phyloP scores from a whole-genome alignment of 1,139 yeast genomes.

The Nadsonia starkeyi-henricii region DNA sequence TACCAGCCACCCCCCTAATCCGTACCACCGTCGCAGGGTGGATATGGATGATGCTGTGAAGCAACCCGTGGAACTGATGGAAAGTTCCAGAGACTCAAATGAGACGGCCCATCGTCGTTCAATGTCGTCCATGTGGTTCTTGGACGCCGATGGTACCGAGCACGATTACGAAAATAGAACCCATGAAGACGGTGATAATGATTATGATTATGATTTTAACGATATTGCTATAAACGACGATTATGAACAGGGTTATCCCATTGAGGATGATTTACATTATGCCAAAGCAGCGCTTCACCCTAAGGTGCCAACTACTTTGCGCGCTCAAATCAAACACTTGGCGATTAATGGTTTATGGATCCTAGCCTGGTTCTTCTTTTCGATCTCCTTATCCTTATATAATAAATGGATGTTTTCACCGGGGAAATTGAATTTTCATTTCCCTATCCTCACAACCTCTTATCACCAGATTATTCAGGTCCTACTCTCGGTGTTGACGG shows the following conservation, averaged over 20 bases:
- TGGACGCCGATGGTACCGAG: constrained; percentile 1
- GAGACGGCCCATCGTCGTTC: too few species aligned
- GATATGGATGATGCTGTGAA: too few species aligned
- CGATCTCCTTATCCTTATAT: constrained; percentile 70
- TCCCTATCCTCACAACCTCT: constrained; percentile 72
- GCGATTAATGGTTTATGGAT: constrained; percentile 9
- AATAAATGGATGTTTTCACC: constrained; percentile 95
- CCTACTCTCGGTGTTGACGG: constrained; percentile 12
- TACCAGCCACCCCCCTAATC: too few species aligned
- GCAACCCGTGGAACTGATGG: too few species aligned
- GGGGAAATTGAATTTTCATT: constrained; percentile 55
- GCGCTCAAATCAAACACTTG: neutral
- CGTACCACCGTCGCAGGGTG: too few species aligned
- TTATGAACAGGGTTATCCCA: too few species aligned
- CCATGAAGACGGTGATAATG: neutral
- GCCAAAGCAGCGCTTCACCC: too few species aligned
- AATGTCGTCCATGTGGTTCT: neutral
- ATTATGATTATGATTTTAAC: neutral
- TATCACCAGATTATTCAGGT: constrained; percentile 65
- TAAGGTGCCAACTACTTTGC: neutral
- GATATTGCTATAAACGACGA: too few species aligned
- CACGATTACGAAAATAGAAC: neutral
- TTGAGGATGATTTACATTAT: too few species aligned
- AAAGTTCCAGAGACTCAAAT: too few species aligned
- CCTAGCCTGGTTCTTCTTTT: constrained; percentile 30